A percentile compares a stretch with the other conserved stretches of the same genome.
Conservation (phyloP, 2,329 filamentous ascomycete species). For the Tolypocladium nubicola region DNA sequence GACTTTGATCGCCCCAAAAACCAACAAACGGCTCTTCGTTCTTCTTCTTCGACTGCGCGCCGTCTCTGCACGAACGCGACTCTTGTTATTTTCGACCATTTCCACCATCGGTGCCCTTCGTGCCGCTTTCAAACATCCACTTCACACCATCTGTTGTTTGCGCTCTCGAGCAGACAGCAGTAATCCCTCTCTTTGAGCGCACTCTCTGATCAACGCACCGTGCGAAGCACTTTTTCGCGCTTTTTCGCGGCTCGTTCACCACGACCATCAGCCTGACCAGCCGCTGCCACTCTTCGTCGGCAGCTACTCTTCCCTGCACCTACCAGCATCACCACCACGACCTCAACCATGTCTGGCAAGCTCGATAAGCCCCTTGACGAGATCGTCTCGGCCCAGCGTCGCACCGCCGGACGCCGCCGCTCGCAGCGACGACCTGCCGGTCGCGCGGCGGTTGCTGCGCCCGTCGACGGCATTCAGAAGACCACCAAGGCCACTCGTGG, state of each 20-base stretch:
- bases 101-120: not conserved
- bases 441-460: constrained; percentile 50
- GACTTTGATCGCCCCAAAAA: not conserved
- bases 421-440: constrained; percentile 38
- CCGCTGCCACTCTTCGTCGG: not conserved
- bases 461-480: constrained; percentile 82
- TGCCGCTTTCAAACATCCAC: not conserved
- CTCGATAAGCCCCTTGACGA: constrained; percentile 96
- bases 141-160: not conserved
- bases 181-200: not conserved
- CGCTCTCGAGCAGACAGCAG: not conserved
- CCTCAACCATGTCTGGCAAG: constrained; percentile 73
- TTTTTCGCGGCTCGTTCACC: not conserved
- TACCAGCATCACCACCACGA: constrained; percentile 11
- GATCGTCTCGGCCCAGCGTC: constrained; percentile 73
- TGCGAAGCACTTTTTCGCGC: not conserved
- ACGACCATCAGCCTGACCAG: not conserved
- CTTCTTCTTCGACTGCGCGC: not conserved
- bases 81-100: not conserved
- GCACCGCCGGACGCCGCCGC: constrained; percentile 44
- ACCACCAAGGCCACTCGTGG: constrained; percentile 51
- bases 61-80: not conserved
- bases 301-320: not conserved
- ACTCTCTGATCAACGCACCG: not conserved
- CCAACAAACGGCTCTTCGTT: not conserved